A percentile compares a stretch with the other conserved stretches of the same genome.
phyloP scores from a whole-genome alignment of 805 yeast species.

The Sungouiella thailandica region DNA sequence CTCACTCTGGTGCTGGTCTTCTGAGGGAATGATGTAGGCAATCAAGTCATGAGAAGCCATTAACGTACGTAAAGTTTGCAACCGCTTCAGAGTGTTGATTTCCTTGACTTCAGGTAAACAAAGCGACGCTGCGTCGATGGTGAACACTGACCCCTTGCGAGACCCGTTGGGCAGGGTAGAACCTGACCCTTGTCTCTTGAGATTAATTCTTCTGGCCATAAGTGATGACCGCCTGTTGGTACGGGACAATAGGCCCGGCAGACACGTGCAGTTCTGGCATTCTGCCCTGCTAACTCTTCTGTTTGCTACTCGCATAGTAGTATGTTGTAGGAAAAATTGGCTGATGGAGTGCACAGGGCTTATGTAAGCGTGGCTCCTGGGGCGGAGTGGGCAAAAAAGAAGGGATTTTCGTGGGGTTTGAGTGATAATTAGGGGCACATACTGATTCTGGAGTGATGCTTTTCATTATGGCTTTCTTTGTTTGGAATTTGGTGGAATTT shows the following conservation, averaged over 20 bases:
- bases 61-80: constrained; percentile 49
- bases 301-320: constrained; percentile 10
- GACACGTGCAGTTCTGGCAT: constrained; percentile 77
- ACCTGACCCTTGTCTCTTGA: constrained; percentile 11
- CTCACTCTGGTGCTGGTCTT: constrained; percentile 92
- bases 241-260: constrained; percentile 75
- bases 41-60: constrained; percentile 64
- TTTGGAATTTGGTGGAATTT: too few species aligned
- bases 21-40: constrained; percentile 77
- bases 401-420: too few species aligned
- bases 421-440: too few species aligned
- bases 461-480: too few species aligned
- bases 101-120: constrained; percentile 42
- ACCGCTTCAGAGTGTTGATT: constrained; percentile 49
- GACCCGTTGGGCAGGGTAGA: constrained; percentile 21
- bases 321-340: background rate
- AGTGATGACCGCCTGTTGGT: constrained; percentile 55
- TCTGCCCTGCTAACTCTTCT: constrained; percentile 35
- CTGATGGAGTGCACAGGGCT: constrained; percentile 1
- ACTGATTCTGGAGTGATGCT: too few species aligned
- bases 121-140: constrained; percentile 40
- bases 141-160: constrained; percentile 38
- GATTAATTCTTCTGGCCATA: constrained; percentile 37
- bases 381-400: too few species aligned
- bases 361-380: constrained; percentile 1